Evolutionary conservation across 192 early-diverging fungal species (phyloP).

Genomic region (Umbelopsis isabellina): DNA sequence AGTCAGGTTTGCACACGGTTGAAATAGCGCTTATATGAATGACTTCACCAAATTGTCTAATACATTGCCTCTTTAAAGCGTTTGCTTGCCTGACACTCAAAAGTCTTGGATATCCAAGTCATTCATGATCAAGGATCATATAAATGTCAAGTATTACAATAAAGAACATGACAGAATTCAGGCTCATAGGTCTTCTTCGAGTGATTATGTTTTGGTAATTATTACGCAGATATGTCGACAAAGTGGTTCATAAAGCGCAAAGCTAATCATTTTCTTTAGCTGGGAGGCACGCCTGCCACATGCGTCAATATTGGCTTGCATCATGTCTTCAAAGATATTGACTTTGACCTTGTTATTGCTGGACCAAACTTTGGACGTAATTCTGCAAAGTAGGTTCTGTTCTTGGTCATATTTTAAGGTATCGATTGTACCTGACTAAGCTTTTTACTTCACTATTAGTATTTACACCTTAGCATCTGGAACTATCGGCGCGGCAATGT

Average conservation of each 20-base stretch:
- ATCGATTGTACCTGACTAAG: not conserved
- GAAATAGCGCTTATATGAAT: not conserved
- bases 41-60: not conserved
- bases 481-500: conserved; percentile 49
- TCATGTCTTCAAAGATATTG: conserved; percentile 35
- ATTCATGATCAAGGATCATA: conserved; percentile 43
- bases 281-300: conserved; percentile 45
- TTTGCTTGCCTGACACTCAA: conserved; percentile 46
- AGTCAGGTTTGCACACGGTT: conserved; percentile 18
- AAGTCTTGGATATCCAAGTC: conserved; percentile 54
- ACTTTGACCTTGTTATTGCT: conserved; percentile 48
- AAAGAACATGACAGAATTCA: conserved; percentile 21
- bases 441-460: not conserved
- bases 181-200: conserved; percentile 15
- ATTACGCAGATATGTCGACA: not conserved
- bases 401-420: not conserved
- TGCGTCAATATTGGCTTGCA: conserved; percentile 51
- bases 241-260: not conserved
- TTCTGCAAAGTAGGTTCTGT: conserved; percentile 27
- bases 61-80: conserved; percentile 13
- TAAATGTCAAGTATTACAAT: conserved; percentile 40
- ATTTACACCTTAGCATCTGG: conserved; percentile 47
- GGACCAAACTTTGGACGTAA: conserved; percentile 53
- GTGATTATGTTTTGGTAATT: conserved; percentile 42
- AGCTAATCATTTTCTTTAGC: conserved; percentile 3